phyloP scores from a whole-genome alignment of 345 rosid species.

The Nephelium lappaceum region DNA sequence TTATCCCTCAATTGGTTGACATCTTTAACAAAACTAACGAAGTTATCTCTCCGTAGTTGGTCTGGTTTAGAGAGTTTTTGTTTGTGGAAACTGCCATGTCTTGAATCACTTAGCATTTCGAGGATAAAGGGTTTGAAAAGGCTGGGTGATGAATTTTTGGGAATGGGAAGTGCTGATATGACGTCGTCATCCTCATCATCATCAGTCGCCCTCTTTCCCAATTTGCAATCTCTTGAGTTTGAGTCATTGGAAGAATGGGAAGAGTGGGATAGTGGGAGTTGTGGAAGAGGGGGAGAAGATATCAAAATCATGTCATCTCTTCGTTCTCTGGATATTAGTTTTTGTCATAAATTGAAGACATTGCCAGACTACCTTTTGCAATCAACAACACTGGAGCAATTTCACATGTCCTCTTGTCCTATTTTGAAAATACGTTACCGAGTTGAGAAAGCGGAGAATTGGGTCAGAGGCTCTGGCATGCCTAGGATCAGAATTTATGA shows the following conservation, averaged over 20 bases:
- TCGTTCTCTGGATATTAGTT: fast-evolving
- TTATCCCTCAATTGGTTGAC: neutral
- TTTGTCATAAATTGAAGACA: neutral
- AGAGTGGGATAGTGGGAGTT: neutral
- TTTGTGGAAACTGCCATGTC: neutral
- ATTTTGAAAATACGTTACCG: neutral
- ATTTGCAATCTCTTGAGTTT: neutral
- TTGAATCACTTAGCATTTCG: neutral
- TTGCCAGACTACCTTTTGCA: neutral
- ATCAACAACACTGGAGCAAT: neutral
- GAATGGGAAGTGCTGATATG: neutral
- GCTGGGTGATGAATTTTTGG: neutral
- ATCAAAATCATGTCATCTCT: slow-evolving; percentile 1
- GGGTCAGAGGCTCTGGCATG: neutral
- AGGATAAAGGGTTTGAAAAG: neutral
- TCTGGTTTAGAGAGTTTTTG: neutral
- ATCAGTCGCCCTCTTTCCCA: neutral
- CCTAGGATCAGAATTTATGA: neutral
- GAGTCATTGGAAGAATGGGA: neutral
- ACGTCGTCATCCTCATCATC: neutral
- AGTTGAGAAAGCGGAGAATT: neutral
- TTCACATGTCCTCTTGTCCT: neutral
- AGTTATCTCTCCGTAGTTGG: neutral
- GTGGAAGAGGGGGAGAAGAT: neutral
- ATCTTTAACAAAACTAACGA: neutral